phyloP scores from a whole-genome alignment of 1,284 basidiomycete species.

The Pseudozyma flocculosa region DNA sequence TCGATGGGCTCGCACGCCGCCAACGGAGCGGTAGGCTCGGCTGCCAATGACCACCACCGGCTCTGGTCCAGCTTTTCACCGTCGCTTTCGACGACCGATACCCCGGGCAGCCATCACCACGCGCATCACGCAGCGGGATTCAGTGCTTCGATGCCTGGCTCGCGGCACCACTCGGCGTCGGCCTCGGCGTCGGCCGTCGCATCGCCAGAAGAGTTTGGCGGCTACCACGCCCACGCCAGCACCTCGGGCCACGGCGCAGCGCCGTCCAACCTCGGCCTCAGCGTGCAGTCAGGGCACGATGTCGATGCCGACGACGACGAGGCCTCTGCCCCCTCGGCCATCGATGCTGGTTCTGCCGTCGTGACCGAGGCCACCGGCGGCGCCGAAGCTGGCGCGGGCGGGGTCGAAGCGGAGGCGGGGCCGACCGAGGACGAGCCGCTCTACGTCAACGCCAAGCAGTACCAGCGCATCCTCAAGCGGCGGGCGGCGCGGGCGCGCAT shows the following conservation, averaged over 20 bases:
- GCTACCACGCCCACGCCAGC: conserved; percentile 2
- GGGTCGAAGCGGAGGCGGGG: background rate
- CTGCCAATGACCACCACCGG: conserved; percentile 18
- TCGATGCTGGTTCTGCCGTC: conserved; percentile 5
- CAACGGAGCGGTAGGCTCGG: background rate
- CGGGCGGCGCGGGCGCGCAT: conserved; percentile 47
- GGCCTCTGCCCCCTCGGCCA: too few relatives aligned
- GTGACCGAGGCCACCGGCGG: conserved; percentile 6
- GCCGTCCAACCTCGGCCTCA: conserved; percentile 28
- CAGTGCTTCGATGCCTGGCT: conserved; percentile 14
- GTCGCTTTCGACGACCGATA: conserved; percentile 13
- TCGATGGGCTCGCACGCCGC: conserved; percentile 4
- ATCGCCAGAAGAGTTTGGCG: conserved; percentile 15
- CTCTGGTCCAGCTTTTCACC: conserved; percentile 35
- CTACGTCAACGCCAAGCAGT: conserved; percentile 57
- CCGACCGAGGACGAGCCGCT: conserved; percentile 51
- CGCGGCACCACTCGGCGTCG: conserved; percentile 17
- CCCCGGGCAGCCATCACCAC: conserved; percentile 19
- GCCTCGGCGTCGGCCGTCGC: conserved; percentile 8
- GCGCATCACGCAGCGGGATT: conserved; percentile 10
- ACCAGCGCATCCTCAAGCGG: conserved; percentile 54
- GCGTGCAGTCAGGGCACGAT: conserved; percentile 1
- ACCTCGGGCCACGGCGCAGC: conserved; percentile 9
- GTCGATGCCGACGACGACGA: background rate
- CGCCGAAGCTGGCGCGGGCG: conserved; percentile 4